phyloP scores from a whole-genome alignment of 768 basidiomycete genomes.

The Vishniacozyma victoriae region DNA sequence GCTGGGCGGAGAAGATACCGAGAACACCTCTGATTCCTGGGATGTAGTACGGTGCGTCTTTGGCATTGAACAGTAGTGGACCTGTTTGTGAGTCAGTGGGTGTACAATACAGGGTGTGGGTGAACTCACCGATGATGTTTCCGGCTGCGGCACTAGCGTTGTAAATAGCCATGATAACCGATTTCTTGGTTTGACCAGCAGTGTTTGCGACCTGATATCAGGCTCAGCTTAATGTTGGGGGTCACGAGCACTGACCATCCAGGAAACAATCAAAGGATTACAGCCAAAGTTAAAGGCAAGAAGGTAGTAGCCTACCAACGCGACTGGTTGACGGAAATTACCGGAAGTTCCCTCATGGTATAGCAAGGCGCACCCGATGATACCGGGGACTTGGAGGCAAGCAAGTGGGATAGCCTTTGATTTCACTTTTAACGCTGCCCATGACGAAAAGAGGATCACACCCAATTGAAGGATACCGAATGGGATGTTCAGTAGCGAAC shows the following conservation, averaged over 20 bases:
- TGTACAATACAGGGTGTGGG: conserved; percentile 2
- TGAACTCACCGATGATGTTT: conserved; percentile 45
- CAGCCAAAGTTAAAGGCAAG: conserved; percentile 44
- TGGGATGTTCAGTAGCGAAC: conserved; percentile 33
- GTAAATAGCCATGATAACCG: conserved; percentile 50
- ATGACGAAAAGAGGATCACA: conserved; percentile 31
- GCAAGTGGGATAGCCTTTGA: conserved; percentile 30
- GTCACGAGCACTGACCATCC: conserved; percentile 10
- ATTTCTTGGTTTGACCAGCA: conserved; percentile 40
- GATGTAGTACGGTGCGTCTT: conserved; percentile 33
- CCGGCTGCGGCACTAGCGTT: conserved; percentile 53
- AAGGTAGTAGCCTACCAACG: conserved; percentile 44
- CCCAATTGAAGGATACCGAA: conserved; percentile 39
- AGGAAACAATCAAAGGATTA: conserved; percentile 35
- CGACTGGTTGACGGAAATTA: conserved; percentile 14
- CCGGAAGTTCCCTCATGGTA: conserved; percentile 12
- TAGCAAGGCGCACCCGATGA: conserved; percentile 35
- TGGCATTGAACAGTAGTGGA: conserved; percentile 39
- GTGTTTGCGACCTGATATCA: conserved; percentile 7
- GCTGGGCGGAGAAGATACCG: conserved; percentile 30
- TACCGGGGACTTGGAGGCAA: conserved; percentile 22
- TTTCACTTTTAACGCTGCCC: conserved; percentile 26
- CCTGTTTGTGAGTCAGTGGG: too few relatives aligned
- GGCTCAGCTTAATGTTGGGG: background rate
- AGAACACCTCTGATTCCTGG: conserved; percentile 27